phyloP scores from a whole-genome alignment of 306 rosid species.

The Trifolium fragiferum region DNA sequence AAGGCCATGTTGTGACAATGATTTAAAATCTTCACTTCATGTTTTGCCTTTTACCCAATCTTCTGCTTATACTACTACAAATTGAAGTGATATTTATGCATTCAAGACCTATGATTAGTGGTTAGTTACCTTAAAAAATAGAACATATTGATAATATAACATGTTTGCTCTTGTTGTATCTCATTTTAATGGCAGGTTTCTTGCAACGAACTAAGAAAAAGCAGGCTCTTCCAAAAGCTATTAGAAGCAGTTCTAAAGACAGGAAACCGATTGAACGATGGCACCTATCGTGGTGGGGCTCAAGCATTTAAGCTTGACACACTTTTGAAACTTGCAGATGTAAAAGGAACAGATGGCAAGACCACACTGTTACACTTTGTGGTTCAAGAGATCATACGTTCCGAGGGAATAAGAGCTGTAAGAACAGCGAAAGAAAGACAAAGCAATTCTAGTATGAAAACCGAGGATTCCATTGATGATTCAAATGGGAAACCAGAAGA shows the following conservation, averaged over 20 bases:
- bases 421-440: slow-evolving; percentile 51
- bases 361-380: slow-evolving; percentile 89
- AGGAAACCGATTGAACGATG: slow-evolving; percentile 96
- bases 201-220: slow-evolving; percentile 70
- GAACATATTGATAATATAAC: background rate
- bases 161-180: slow-evolving; percentile 26
- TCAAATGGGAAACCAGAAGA: slow-evolving; percentile 56
- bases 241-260: slow-evolving; percentile 98
- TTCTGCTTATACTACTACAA: background rate
- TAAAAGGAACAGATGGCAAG: slow-evolving; percentile 88
- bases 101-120: background rate
- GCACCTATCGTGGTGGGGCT: slow-evolving; percentile 93
- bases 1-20: background rate
- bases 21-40: background rate
- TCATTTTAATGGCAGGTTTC: slow-evolving; percentile 75
- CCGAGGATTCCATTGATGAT: slow-evolving; percentile 46
- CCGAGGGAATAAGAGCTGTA: slow-evolving; percentile 75
- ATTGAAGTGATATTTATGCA: background rate
- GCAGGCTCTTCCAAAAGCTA: slow-evolving; percentile 85
- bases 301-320: slow-evolving; percentile 98
- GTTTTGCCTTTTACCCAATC: background rate
- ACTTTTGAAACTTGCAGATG: slow-evolving; percentile 88
- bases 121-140: background rate
- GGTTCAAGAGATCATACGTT: slow-evolving; percentile 88
- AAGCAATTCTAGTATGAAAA: slow-evolving; percentile 52